These are phyloP conservation scores for Solanum lycopersicoides DNA, from an alignment of 257 asterid genomes.

Conservation along the genomic window DNA sequence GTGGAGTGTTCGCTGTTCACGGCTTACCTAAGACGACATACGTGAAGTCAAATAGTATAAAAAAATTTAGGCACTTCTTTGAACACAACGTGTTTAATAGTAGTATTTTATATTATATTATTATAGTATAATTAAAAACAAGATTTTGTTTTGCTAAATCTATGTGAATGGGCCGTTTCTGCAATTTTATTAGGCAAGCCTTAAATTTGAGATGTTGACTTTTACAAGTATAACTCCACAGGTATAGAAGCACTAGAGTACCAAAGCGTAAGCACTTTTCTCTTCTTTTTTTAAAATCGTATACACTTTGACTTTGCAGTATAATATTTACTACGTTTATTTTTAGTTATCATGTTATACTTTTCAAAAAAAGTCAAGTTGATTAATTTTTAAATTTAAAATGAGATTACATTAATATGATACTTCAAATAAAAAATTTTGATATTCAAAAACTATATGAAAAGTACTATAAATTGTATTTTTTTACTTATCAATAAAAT, in stretches of 20 bases:
- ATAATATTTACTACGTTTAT: too few species aligned
- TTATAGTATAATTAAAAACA: neutral
- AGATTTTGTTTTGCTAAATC: neutral
- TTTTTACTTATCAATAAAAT: too few species aligned
- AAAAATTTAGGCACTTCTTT: constrained; percentile 10
- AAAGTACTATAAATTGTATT: too few species aligned
- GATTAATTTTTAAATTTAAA: too few species aligned
- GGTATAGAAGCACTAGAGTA: neutral
- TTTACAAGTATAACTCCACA: neutral
- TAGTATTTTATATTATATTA: too few species aligned
- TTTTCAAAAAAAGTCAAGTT: too few species aligned
- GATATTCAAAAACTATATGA: too few species aligned
- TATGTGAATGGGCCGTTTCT: neutral
- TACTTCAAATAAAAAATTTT: too few species aligned
- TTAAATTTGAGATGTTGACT: neutral
- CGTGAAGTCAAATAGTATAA: neutral
- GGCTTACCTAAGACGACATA: neutral
- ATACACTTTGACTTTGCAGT: neutral
- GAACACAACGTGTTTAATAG: neutral
- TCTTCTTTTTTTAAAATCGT: neutral
- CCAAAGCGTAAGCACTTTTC: neutral
- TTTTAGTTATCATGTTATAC: too few species aligned
- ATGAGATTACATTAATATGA: too few species aligned
- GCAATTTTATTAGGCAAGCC: neutral
- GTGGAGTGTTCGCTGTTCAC: constrained; percentile 17